Percentiles rank a stretch among this genome's conserved stretches.
These are phyloP conservation scores for Pouteria campechiana DNA, from an alignment of 179 eudicot genomes.

Conservation along the genomic window DNA sequence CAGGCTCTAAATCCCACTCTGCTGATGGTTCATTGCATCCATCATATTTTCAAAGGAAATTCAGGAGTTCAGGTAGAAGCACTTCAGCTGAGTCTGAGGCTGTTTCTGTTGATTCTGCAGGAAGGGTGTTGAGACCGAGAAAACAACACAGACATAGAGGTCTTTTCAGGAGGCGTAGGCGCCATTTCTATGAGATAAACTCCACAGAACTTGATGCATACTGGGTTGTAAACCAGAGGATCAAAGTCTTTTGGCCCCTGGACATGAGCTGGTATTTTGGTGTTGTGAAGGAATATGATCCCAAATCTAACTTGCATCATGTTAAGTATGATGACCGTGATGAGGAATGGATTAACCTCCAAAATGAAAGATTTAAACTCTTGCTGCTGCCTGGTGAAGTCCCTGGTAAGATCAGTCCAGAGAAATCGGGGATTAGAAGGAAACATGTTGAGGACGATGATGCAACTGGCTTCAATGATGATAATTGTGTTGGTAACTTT, in stretches of 20 bases:
- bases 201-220: constrained; percentile 42
- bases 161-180: constrained; percentile 38
- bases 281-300: constrained; percentile 54
- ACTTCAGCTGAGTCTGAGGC: constrained; percentile 23
- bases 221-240: constrained; percentile 74
- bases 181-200: constrained; percentile 66
- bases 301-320: constrained; percentile 59
- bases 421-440: constrained; percentile 13
- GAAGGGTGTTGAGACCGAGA: constrained; percentile 51
- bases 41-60: constrained; percentile 16
- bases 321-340: constrained; percentile 87
- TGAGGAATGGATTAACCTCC: constrained; percentile 84
- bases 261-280: constrained; percentile 94
- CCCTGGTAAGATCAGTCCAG: constrained; percentile 31
- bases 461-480: constrained; percentile 19
- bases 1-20: constrained; percentile 21
- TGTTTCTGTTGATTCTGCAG: constrained; percentile 42
- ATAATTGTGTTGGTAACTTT: constrained; percentile 14
- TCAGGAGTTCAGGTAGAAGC: constrained; percentile 14
- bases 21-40: constrained; percentile 18
- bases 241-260: constrained; percentile 87
- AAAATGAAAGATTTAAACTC: constrained; percentile 70
- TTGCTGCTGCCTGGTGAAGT: constrained; percentile 77
- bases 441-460: constrained; percentile 8
- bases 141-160: constrained; percentile 43